Evolutionary conservation across 768 basidiomycete genomes (phyloP).

Genomic region (Lanmaoa rubissima): DNA sequence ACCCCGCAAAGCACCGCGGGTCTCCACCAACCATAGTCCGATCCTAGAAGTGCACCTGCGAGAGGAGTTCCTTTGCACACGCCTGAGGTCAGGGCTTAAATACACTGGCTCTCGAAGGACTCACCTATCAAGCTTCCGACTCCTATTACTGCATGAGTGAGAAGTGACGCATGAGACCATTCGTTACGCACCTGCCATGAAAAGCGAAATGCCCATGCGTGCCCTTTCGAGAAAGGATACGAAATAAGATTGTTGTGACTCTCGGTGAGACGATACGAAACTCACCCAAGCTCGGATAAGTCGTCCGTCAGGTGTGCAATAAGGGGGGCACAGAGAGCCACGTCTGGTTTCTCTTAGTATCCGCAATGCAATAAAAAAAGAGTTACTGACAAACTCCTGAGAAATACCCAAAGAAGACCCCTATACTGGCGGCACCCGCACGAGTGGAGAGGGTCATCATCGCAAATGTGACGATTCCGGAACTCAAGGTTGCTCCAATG

Average conservation of each 20-base stretch:
- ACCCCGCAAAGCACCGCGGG: slow-evolving; percentile 52
- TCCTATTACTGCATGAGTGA: slow-evolving; percentile 15
- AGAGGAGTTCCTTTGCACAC: slow-evolving; percentile 47
- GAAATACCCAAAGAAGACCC: slow-evolving; percentile 48
- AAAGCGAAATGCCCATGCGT: slow-evolving; percentile 49
- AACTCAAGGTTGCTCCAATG: slow-evolving; percentile 34
- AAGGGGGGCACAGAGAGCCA: slow-evolving; percentile 42
- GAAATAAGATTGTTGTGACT: slow-evolving; percentile 8
- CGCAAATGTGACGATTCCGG: slow-evolving; percentile 42
- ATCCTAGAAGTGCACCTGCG: slow-evolving; percentile 52
- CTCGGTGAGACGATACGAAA: slow-evolving; percentile 7
- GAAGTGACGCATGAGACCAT: not conserved
- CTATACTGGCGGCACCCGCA: slow-evolving; percentile 38
- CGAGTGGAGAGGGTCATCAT: slow-evolving; percentile 39
- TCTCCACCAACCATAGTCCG: slow-evolving; percentile 54
- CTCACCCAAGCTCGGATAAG: slow-evolving; percentile 49
- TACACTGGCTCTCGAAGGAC: not conserved
- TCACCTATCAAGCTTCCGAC: slow-evolving; percentile 25
- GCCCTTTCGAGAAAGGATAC: slow-evolving; percentile 18
- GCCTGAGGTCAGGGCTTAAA: slow-evolving; percentile 21
- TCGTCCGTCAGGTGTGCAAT: slow-evolving; percentile 41
- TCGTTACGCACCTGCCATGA: slow-evolving; percentile 39
- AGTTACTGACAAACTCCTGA: slow-evolving; percentile 41
- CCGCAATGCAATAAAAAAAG: not conserved
- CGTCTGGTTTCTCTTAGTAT: slow-evolving; percentile 26